Percentiles rank a stretch among this genome's conserved stretches.
These are phyloP conservation scores for Cryptococcus deneoformans DNA, from an alignment of 1,284 basidiomycete species.

Conservation along the genomic window DNA sequence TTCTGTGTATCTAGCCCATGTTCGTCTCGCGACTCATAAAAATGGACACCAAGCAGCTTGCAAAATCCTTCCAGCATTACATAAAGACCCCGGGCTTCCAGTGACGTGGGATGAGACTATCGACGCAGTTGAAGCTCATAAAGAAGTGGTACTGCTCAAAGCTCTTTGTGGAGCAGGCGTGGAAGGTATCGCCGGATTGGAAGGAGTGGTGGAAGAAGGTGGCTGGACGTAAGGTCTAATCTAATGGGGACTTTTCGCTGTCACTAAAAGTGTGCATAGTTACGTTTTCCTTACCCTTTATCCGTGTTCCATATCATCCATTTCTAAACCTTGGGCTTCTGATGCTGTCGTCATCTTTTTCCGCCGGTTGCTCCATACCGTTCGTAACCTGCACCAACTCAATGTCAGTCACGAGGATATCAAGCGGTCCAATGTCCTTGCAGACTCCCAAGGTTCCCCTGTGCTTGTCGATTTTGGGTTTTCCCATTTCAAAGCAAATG, in stretches of 20 bases:
- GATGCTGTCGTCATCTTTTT: constrained; percentile 30
- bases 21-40: constrained; percentile 44
- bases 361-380: constrained; percentile 31
- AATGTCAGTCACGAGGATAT: constrained; percentile 47
- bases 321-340: constrained; percentile 8
- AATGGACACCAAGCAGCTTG: constrained; percentile 41
- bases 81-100: constrained; percentile 8
- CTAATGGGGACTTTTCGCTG: not conserved
- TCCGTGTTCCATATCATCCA: constrained; percentile 19
- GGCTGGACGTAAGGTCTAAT: constrained; percentile 45
- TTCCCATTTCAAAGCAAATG: constrained; percentile 35
- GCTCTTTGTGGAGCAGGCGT: constrained; percentile 37
- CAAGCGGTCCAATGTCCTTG: constrained; percentile 45
- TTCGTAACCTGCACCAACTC: constrained; percentile 39
- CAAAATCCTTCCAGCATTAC: constrained; percentile 48
- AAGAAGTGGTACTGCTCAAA: constrained; percentile 48
- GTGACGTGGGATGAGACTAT: constrained; percentile 29
- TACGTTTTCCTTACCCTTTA: constrained; percentile 40
- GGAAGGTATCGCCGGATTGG: constrained; percentile 40
- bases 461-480: constrained; percentile 47
- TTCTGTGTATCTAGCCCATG: constrained; percentile 34
- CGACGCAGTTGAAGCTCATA: constrained; percentile 47
- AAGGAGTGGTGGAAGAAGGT: constrained; percentile 41
- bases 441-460: constrained; percentile 22
- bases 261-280: constrained; percentile 12